Evolutionary conservation across 2,329 filamentous ascomycete genomes (phyloP).

Genomic region (Botrytis fragariae): DNA sequence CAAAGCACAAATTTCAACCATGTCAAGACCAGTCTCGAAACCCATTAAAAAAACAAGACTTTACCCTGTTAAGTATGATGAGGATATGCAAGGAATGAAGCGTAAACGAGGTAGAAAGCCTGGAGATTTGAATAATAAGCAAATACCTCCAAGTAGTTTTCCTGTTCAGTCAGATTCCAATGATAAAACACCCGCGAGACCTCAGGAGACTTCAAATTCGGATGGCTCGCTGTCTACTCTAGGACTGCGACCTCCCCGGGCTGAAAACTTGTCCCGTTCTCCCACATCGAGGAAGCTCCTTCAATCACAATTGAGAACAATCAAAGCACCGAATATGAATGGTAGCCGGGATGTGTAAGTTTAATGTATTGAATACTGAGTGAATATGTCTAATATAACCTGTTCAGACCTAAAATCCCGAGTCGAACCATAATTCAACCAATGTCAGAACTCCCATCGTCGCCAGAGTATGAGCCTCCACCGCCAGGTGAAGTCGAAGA

Average conservation of each 20-base stretch:
- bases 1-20: slow-evolving; percentile 3
- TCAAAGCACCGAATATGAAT: background rate
- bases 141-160: background rate
- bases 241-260: background rate
- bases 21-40: background rate
- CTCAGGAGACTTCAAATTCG: background rate
- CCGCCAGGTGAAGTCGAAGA: slow-evolving; percentile 2
- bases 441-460: slow-evolving; percentile 1
- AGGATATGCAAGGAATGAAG: slow-evolving; percentile 26
- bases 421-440: background rate
- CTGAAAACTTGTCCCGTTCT: background rate
- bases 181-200: background rate
- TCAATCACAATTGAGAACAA: background rate
- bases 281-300: background rate
- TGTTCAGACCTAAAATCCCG: background rate
- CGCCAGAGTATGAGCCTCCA: slow-evolving; percentile 20
- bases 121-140: background rate
- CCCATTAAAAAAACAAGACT: slow-evolving; percentile 28
- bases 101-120: slow-evolving; percentile 22
- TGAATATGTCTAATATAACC: background rate
- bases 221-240: background rate
- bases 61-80: slow-evolving; percentile 26
- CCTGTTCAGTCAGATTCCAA: background rate
- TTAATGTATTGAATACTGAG: background rate
- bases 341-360: background rate